Evolutionary conservation across 2,329 filamentous ascomycete genomes (phyloP), one percentile per base, ranked within the genome.

Genomic region (Thielaviopsis populi): DNA sequence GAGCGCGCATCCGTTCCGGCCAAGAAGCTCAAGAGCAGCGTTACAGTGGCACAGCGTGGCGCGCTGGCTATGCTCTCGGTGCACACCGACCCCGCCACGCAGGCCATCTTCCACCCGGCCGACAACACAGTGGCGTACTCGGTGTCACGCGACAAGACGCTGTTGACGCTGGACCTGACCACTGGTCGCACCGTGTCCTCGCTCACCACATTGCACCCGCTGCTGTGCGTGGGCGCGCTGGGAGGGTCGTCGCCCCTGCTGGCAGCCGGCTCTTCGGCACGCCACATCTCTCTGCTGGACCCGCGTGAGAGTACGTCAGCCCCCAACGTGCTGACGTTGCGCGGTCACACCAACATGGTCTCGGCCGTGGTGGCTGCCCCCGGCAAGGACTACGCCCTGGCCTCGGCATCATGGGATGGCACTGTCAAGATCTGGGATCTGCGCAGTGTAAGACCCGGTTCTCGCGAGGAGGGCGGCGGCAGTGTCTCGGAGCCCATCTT

Each of bases 371-470:
- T 37, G 11, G 73, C 73, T 17, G 66, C 68, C 41, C 84, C 81
- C 6, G 80, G 83, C 48, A 91, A 86, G 70, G 83, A 86, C 67
- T 89, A 91, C 75, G 84, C 87, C n/a, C 80, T 99, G 8, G 89
- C 92, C 0, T 94, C 88, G 40, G 92, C 84, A n/a, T 88, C 87
- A 56, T 89, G 95, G 74, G 94, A 99, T 73, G 91, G 92, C 41
- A 96, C 90, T 1, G 94, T 89, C 70, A 83, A 91, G 61, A 85
- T 99, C 59, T 99, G 94, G 94, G 94, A 99, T 77, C 80, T 97
- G 68, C 81, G 94, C 63, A 86, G 83, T 70, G 83, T 82, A 62
- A 79, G 84, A 72, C 77, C 83, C 69, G 75, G 85, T 72, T 81
- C 85, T 72, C 77, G 84, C 70, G 77, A 83, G 71, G 71, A 79